Conservation (phyloP, 140 eudicot species). For the Oenanthe javanica region DNA sequence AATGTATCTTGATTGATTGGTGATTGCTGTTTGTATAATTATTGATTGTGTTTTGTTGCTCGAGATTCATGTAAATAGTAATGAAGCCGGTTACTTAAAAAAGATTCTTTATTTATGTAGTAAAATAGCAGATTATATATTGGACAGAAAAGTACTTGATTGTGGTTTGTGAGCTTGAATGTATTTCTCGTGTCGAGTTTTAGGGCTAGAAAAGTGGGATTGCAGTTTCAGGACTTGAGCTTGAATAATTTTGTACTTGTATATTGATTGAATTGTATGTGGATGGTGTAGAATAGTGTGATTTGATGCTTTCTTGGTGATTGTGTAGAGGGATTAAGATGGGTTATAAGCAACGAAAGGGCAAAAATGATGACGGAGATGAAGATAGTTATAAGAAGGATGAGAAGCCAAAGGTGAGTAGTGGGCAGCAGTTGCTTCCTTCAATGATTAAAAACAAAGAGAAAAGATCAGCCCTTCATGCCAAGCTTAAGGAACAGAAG, state of each 20-base stretch:
- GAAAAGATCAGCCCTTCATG: constrained; percentile 60
- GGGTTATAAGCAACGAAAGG: constrained; percentile 6
- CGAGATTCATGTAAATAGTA: no score
- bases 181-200: not conserved
- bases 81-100: no score
- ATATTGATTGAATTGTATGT: no score
- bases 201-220: not conserved
- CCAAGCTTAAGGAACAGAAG: constrained; percentile 75
- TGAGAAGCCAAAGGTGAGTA: constrained; percentile 2
- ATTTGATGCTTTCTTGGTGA: no score
- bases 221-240: not conserved
- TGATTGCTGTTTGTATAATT: not conserved
- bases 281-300: not conserved
- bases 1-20: not conserved
- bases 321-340: not conserved
- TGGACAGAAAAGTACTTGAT: not conserved
- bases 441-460: constrained; percentile 86
- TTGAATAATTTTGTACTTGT: no score
- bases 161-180: not conserved
- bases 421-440: constrained; percentile 43
- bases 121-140: not conserved
- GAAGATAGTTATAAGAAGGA: not conserved
- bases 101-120: no score
- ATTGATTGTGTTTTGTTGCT: no score
- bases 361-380: not conserved